Evolutionary conservation across 1,139 yeast genomes (phyloP).

Genomic region (Suhomyces maxii): DNA sequence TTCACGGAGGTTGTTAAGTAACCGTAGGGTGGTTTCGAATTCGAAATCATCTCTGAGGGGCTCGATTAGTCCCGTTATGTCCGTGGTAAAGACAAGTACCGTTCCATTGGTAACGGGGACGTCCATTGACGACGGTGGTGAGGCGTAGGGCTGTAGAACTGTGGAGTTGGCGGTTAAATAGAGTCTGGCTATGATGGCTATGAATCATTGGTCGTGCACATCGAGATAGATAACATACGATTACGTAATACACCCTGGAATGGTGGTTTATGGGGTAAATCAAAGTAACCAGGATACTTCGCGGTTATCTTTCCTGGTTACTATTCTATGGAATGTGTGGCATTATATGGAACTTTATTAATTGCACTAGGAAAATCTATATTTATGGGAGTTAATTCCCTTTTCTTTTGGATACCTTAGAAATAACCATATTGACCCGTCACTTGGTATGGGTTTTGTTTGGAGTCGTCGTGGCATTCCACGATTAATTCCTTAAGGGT

Average conservation of each 20-base stretch:
- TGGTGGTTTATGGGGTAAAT: no score
- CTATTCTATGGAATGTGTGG: neutral
- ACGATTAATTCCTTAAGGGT: constrained; percentile 29
- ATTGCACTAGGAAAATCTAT: no score
- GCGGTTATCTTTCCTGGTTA: no score
- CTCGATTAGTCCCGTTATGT: constrained; percentile 15
- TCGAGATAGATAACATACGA: no score
- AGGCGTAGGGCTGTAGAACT: no score
- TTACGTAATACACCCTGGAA: neutral
- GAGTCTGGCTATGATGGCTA: no score
- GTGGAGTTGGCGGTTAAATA: no score
- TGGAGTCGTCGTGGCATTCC: constrained; percentile 32
- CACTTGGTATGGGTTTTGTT: constrained; percentile 24
- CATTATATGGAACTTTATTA: neutral
- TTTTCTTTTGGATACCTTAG: neutral
- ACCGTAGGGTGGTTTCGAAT: constrained; percentile 35
- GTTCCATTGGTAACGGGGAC: neutral
- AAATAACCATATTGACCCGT: constrained; percentile 9
- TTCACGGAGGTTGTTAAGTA: constrained; percentile 35
- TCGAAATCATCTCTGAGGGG: constrained; percentile 34
- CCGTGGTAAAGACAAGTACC: constrained; percentile 19
- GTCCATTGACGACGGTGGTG: neutral
- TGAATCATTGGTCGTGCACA: no score
- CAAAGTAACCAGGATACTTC: no score
- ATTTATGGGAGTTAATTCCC: no score